Base-by-base conservation (phyloP, 768 basidiomycete species). In the Rhizopogon vulgaris region DNA sequence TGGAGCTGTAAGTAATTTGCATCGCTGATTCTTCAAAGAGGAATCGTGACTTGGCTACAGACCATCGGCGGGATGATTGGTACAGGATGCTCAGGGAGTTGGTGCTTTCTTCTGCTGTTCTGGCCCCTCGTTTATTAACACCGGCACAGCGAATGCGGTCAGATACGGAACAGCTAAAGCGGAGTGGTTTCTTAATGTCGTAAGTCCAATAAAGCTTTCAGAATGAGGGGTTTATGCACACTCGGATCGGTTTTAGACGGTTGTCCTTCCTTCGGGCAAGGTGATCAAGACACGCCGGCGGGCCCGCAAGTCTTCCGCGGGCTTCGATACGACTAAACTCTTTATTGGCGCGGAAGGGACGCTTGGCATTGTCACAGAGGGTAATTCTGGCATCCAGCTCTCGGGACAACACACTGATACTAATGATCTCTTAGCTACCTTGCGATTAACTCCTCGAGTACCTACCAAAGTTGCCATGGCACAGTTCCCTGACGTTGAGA, bases 281-380 rank as follows among this genome's bases (percentile, higher is more conserved):
- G 83, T 96, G 9, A 84, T 96, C 60, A 92, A 93, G 64, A 95
- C 93, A 0, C 81, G 91, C 18, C 75, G 78, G 51, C 72, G 87
- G 41, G 83, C 87, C 18, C 74, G 90, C 43, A 94, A 96, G 63
- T 92, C 89, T 3, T 79, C 91, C 1, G 88, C 90, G 0, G 93
- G 93, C 0, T 94, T 87, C 60, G 93, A 94, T 61, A 77, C 79
- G 1, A 93, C 89, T 0, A 94, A 94, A 64, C 67, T 93, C 3
- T 93, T 94, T 69, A 87, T 94, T 43, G 92, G 92, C 4, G 89
- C 90, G 2, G 92, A 94, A 66, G 92, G 92, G 6, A 94, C 91
- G 0, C 66, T 94, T 41, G 92, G 92, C 3, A 87, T 94, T 57
- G 82, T 94, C n/a, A 92, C 89, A 0, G 91, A 94, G 72, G 85